Percentiles rank a stretch among this genome's conserved stretches.
These are phyloP conservation scores for Coemansia sp. DNA, from an alignment of 192 early-diverging fungal species.

Conservation along the genomic window DNA sequence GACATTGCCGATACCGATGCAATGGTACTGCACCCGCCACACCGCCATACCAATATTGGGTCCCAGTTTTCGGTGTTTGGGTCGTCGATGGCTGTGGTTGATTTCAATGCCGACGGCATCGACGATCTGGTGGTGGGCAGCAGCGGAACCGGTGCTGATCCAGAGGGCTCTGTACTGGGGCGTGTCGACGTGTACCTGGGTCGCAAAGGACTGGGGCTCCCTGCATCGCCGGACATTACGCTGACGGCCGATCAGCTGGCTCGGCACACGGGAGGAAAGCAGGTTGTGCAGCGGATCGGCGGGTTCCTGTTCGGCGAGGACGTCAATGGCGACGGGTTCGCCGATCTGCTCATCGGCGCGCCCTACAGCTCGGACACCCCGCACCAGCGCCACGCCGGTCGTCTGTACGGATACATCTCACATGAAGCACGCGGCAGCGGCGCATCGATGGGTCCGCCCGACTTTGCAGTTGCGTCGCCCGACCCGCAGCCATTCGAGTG, in stretches of 20 bases:
- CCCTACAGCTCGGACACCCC: conserved; percentile 52
- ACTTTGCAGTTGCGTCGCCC: conserved; percentile 45
- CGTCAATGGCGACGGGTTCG: conserved; percentile 61
- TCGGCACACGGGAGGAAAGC: conserved; percentile 10
- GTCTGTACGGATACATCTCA: conserved; percentile 49
- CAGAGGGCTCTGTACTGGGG: conserved; percentile 47
- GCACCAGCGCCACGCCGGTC: conserved; percentile 43
- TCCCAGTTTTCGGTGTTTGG: conserved; percentile 70
- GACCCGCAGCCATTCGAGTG: conserved; percentile 45
- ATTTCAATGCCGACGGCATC: conserved; percentile 83
- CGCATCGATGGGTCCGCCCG: conserved; percentile 15
- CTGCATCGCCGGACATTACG: conserved; percentile 50
- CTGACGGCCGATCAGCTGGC: conserved; percentile 41
- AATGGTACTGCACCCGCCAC: conserved; percentile 25
- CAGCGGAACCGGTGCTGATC: conserved; percentile 55
- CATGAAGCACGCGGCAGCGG: conserved; percentile 3
- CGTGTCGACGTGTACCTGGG: conserved; percentile 72
- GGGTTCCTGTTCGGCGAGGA: conserved; percentile 60
- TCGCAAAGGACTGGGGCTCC: conserved; percentile 48
- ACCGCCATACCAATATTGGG: no score
- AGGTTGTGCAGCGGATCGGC: conserved; percentile 34
- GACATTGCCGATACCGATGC: conserved; percentile 54
- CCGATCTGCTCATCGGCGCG: conserved; percentile 69
- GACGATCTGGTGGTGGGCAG: conserved; percentile 79
- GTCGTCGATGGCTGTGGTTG: conserved; percentile 70